Percentiles rank a stretch among this genome's conserved stretches.
Conservation (phyloP, 768 basidiomycete species). For the Cystofilobasidium ferigula region DNA sequence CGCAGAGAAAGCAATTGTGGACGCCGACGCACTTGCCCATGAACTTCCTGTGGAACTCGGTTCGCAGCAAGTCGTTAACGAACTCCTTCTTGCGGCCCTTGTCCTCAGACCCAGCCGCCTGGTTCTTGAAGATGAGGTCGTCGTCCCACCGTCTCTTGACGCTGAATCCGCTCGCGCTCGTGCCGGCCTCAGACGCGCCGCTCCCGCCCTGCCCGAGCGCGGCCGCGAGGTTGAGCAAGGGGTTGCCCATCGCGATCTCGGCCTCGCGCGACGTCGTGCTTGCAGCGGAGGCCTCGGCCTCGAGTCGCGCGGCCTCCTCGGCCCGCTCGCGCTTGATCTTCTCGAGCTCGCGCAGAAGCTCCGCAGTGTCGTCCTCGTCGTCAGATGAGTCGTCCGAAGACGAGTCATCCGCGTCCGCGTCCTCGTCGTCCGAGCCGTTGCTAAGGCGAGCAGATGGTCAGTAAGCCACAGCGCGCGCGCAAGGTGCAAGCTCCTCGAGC, state of each 20-base stretch:
- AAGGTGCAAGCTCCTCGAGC: not conserved
- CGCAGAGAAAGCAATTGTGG: not conserved
- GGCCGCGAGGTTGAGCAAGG: constrained; percentile 78
- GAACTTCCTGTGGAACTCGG: constrained; percentile 58
- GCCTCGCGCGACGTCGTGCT: constrained; percentile 50
- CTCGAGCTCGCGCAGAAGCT: constrained; percentile 88
- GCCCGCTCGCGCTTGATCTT: constrained; percentile 95
- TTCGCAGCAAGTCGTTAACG: constrained; percentile 87
- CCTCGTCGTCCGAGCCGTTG: not conserved
- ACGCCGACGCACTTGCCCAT: constrained; percentile 48
- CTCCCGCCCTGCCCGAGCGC: constrained; percentile 63
- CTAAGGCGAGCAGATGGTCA: not conserved
- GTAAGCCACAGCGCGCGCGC: not conserved
- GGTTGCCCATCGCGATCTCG: constrained; percentile 77
- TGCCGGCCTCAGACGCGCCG: constrained; percentile 50
- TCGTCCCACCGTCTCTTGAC: constrained; percentile 95
- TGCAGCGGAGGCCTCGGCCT: not conserved
- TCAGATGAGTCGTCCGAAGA: not conserved
- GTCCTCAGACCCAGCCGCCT: constrained; percentile 59
- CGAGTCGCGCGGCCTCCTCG: constrained; percentile 59
- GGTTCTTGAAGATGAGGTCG: constrained; percentile 97
- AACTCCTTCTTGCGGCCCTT: constrained; percentile 60
- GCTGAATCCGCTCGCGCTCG: constrained; percentile 59
- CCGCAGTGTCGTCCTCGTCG: constrained; percentile 85
- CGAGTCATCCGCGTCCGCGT: not conserved